phyloP scores from a whole-genome alignment of 768 basidiomycete species.

The Rhizopogon vinicolor region DNA sequence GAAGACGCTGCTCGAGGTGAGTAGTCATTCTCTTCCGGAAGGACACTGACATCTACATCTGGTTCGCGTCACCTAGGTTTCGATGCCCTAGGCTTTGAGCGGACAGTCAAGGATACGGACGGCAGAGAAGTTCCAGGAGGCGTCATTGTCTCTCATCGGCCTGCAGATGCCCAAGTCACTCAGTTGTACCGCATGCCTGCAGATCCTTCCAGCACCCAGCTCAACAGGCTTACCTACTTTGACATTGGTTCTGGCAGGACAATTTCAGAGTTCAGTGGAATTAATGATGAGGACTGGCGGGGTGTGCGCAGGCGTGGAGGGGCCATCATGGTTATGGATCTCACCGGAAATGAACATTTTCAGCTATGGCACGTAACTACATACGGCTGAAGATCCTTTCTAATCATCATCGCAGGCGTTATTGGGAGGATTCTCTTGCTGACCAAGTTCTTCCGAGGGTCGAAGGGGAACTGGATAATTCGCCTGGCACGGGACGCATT shows the following conservation, averaged over 20 bases:
- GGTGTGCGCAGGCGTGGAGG: slow-evolving; percentile 32
- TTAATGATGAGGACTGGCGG: slow-evolving; percentile 38
- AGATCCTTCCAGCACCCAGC: slow-evolving; percentile 17
- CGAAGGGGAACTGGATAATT: slow-evolving; percentile 33
- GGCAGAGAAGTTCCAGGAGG: slow-evolving; percentile 12
- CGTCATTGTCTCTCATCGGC: slow-evolving; percentile 34
- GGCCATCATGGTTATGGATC: slow-evolving; percentile 35
- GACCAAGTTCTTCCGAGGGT: slow-evolving; percentile 26
- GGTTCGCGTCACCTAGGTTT: slow-evolving; percentile 18
- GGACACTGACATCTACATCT: background rate
- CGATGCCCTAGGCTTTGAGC: slow-evolving; percentile 22
- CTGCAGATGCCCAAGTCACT: slow-evolving; percentile 32
- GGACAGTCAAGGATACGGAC: slow-evolving; percentile 6
- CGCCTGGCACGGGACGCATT: slow-evolving; percentile 34
- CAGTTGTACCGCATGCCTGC: slow-evolving; percentile 32
- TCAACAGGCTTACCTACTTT: slow-evolving; percentile 35
- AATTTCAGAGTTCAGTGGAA: slow-evolving; percentile 26
- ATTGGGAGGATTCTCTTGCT: slow-evolving; percentile 34
- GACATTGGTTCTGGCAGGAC: slow-evolving; percentile 33
- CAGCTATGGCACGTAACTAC: slow-evolving; percentile 32
- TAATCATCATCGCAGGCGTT: slow-evolving; percentile 25
- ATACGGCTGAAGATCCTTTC: background rate
- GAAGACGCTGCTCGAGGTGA: slow-evolving; percentile 34
- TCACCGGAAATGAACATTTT: slow-evolving; percentile 35
- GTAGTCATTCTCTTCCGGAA: background rate